Percentiles rank a stretch among this genome's conserved stretches.
phyloP scores from a whole-genome alignment of 345 rosid species.

The Cardamine chenopodiifolia region DNA sequence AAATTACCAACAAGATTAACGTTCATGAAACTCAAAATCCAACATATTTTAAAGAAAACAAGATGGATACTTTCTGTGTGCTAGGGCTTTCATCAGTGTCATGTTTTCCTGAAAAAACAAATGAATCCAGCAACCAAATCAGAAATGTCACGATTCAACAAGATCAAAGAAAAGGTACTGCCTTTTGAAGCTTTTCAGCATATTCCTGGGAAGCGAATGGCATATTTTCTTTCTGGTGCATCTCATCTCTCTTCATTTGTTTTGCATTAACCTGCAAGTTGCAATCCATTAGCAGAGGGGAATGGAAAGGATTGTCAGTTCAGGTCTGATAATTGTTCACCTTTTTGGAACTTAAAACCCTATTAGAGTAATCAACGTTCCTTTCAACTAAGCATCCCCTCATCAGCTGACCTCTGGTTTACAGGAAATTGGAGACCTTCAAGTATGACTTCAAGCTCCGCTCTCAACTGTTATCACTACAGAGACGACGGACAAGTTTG shows the following conservation, averaged over 20 bases:
- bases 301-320: background rate
- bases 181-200: constrained; percentile 59
- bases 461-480: background rate
- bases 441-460: background rate
- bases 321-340: background rate
- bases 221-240: constrained; percentile 30
- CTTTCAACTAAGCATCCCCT: constrained; percentile 3
- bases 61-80: constrained; percentile 58
- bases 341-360: background rate
- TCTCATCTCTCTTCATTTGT: constrained; percentile 39
- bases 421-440: background rate
- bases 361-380: constrained; percentile 10
- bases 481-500: background rate
- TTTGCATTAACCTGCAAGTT: constrained; percentile 50
- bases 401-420: background rate
- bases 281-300: constrained; percentile 17
- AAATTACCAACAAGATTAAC: background rate
- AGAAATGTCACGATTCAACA: constrained; percentile 1
- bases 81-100: constrained; percentile 53
- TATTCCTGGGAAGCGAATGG: constrained; percentile 44
- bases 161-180: constrained; percentile 21
- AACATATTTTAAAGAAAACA: constrained; percentile 10
- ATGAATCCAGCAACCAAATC: constrained; percentile 18
- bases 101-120: constrained; percentile 56
- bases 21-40: constrained; percentile 16